A percentile compares a stretch with the other conserved stretches of the same genome.
phyloP scores from a whole-genome alignment of 139 green algal genomes.

The Coelastrella sp. region DNA sequence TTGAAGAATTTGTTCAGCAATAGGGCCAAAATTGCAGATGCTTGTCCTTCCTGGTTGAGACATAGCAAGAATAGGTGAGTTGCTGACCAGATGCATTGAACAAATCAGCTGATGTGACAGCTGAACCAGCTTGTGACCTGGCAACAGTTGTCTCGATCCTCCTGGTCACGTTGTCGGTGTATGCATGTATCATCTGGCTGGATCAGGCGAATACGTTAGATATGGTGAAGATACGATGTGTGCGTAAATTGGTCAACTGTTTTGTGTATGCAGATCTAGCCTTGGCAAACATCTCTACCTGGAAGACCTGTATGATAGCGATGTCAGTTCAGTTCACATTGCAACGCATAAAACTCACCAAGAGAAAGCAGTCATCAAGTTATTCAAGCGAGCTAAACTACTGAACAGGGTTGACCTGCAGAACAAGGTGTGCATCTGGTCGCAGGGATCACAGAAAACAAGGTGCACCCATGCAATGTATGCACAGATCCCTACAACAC shows the following conservation, averaged over 20 bases:
- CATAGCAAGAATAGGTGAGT: slow-evolving; percentile 24
- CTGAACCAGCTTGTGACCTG: too few relatives aligned
- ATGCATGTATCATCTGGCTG: too few relatives aligned
- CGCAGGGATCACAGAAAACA: too few relatives aligned
- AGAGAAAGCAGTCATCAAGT: slow-evolving; percentile 47
- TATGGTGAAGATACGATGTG: too few relatives aligned
- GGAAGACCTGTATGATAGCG: slow-evolving; percentile 46
- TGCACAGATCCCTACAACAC: too few relatives aligned
- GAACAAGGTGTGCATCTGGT: slow-evolving; percentile 46
- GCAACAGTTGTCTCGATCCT: too few relatives aligned
- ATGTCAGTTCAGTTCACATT: slow-evolving; percentile 41
- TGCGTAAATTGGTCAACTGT: too few relatives aligned
- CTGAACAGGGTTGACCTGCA: slow-evolving; percentile 35
- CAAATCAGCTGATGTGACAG: too few relatives aligned
- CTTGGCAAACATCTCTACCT: slow-evolving; percentile 35
- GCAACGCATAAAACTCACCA: slow-evolving; percentile 20
- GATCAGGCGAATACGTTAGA: too few relatives aligned
- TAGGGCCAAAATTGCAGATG: slow-evolving; percentile 40
- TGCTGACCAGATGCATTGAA: neutral
- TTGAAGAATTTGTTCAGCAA: slow-evolving; percentile 38
- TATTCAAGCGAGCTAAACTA: slow-evolving; percentile 44
- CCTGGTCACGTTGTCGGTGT: too few relatives aligned
- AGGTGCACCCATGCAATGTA: too few relatives aligned
- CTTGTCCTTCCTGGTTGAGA: slow-evolving; percentile 33
- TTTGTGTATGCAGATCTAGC: slow-evolving; percentile 41